Base-by-base conservation (phyloP, 352 stramenopile species). In the Phytophthora niederhauseri region DNA sequence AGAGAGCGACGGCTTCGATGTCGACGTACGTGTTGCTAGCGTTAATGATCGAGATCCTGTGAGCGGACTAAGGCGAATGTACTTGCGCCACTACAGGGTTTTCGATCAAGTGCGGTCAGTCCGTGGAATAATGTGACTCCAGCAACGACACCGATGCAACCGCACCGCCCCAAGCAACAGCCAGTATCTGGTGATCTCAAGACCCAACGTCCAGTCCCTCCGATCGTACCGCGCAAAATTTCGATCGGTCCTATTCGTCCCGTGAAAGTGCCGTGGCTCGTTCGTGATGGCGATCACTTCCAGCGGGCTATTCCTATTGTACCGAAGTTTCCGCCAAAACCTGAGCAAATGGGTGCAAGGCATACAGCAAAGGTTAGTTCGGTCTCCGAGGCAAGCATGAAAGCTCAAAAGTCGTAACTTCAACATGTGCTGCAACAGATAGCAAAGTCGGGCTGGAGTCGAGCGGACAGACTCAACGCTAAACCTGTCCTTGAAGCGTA, bases 401-500 rank as follows among this genome's bases (percentile, higher is more conserved):
- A 9, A 17, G 15, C 20, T 4, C 19, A 15, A 17, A 17, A 20
- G 8, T 2, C n/a, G n/a, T 56, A 28, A 58, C 26, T 28, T 50
- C 1, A 55, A 31, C 12, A 24, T 15, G 19, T 52, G 19, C 9
- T 46, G 57, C 28, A 41, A 20, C 31, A 76, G 70, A 52, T 73
- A 48, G 70, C 70, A 20, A 69, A 73, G 24, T 19, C 43, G 26
- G 60, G 64, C 19, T 59, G 48, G 52, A 61, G 57, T 53, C 69
- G 64, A 9, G 50, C 64, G 0, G 24, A 54, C 14, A 70, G 49
- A 55, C 64, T 78, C 14, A 72, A 85, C 20, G 78, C 78, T 8
- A 77, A 78, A n/a, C 67, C 77, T 30, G 69, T 87, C 9, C 68
- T 78, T 2, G 50, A 77, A 22, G 79, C 84, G 1, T 91, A 91